Evolutionary conservation across 2,329 filamentous ascomycete species (phyloP).

Genomic region (Fusarium incarnatum): DNA sequence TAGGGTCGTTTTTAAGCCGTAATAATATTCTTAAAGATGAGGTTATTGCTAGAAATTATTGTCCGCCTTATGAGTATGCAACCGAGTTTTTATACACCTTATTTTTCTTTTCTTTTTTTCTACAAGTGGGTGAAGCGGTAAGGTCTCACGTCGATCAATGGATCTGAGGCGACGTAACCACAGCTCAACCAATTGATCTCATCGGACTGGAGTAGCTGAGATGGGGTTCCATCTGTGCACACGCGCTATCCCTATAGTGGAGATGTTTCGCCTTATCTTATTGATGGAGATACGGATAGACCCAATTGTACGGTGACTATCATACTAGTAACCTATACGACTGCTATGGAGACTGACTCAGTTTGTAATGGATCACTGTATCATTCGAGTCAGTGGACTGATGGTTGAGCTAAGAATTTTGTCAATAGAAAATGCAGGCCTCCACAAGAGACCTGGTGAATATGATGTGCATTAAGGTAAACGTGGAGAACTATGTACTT

Average conservation of each 20-base stretch:
- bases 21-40: neutral
- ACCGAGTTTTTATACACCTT: neutral
- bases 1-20: neutral
- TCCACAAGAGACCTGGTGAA: neutral
- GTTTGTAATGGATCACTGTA: no score
- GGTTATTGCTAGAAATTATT: neutral
- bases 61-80: fast-evolving
- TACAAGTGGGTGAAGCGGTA: neutral
- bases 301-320: neutral
- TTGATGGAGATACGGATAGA: neutral
- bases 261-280: neutral
- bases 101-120: neutral
- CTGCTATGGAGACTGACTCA: neutral
- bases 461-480: neutral
- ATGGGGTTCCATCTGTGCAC: neutral
- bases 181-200: neutral
- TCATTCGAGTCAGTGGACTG: neutral
- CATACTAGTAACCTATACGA: no score
- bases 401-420: neutral
- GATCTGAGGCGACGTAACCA: neutral
- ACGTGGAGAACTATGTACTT: neutral
- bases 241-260: neutral
- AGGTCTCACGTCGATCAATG: neutral
- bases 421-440: neutral
- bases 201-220: neutral